Evolutionary conservation across 202 grass and related monocot species (phyloP), one percentile per base, ranked within the genome.

Genomic region (Dendrocalamus latiflorus): DNA sequence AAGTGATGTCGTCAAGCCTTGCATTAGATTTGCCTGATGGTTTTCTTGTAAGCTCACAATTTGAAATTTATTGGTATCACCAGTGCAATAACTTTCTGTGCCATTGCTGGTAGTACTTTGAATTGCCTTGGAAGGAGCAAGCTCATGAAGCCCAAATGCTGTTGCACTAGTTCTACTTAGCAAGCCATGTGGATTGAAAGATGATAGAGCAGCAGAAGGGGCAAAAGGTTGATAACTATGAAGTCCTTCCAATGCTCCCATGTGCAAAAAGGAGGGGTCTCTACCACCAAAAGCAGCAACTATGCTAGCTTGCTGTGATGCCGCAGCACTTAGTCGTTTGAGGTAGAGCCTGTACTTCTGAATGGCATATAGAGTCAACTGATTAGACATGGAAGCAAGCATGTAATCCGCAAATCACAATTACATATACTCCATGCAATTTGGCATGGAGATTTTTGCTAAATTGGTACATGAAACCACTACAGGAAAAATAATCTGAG

Each of bases 301-400:
- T 84, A 95, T 83, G 75, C 88, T 99, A 70, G 89, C 91, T 72
- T 99, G 96, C 39, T 94, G 93, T 55, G 84, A 90, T 11, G 93
- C 93, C 39, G 88, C 89, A n/a, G 78, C 89, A 89, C 96, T 94
- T 59, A 99, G 73, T 16, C 93, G 85, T 83, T 89, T 96, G 74
- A 99, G 86, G 85, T 94, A 99, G 72, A 99, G 91, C 81, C 96
- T 90, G 81, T 99, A 99, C 70, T 99, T 99, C 96, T 99, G 93
- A 74, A 90, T 79, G 72, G 21, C 70, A 85, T 33, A 33, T 16
- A 60, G 82, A 81, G n/a, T 8, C 25, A 76, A 20, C 55, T 80
- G 33, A 24, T 91, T 75, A 82, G 77, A 26, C 45, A 83, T 64
- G 47, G 24, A 72, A 2, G 67, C 20, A 64, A 13, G 50, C 5